Evolutionary conservation across 495 filamentous ascomycete genomes (phyloP).

Genomic region (Chlorociboria aeruginascens): DNA sequence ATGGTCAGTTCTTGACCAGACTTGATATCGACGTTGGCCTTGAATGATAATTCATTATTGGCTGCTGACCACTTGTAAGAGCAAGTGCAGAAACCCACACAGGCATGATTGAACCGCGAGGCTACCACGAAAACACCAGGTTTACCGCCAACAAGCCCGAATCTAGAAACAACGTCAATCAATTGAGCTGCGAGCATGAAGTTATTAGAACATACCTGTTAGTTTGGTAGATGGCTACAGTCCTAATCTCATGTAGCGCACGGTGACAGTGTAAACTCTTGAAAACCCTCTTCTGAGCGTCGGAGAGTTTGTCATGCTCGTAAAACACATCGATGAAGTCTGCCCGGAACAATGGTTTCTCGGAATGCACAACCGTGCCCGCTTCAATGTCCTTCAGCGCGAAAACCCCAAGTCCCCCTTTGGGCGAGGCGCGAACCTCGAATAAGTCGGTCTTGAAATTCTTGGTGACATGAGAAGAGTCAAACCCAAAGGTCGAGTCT

Average conservation of each 20-base stretch:
- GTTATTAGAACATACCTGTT: slow-evolving; percentile 10
- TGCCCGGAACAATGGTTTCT: slow-evolving; percentile 9
- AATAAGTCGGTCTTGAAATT: slow-evolving; percentile 14
- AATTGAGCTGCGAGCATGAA: neutral
- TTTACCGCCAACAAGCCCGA: slow-evolving; percentile 1
- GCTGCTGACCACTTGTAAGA: slow-evolving; percentile 2
- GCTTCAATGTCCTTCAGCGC: slow-evolving; percentile 9
- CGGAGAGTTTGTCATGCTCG: slow-evolving; percentile 4
- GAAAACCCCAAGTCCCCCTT: slow-evolving; percentile 14
- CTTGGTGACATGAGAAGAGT: neutral
- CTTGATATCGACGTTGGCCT: neutral
- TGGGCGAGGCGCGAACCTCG: slow-evolving; percentile 7
- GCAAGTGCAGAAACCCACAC: slow-evolving; percentile 5
- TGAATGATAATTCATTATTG: neutral
- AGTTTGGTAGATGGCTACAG: slow-evolving; percentile 11
- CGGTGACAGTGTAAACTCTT: neutral
- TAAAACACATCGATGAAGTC: slow-evolving; percentile 1
- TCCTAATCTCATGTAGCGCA: neutral
- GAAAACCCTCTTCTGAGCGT: slow-evolving; percentile 6
- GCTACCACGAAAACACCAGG: slow-evolving; percentile 15
- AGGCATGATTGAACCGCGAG: slow-evolving; percentile 19
- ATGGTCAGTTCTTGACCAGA: slow-evolving; percentile 15
- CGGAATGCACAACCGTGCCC: slow-evolving; percentile 8
- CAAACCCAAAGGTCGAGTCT: neutral
- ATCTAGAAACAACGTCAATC: slow-evolving; percentile 2